Conservation (phyloP, 1,284 basidiomycete genomes). For the Malassezia nana region DNA sequence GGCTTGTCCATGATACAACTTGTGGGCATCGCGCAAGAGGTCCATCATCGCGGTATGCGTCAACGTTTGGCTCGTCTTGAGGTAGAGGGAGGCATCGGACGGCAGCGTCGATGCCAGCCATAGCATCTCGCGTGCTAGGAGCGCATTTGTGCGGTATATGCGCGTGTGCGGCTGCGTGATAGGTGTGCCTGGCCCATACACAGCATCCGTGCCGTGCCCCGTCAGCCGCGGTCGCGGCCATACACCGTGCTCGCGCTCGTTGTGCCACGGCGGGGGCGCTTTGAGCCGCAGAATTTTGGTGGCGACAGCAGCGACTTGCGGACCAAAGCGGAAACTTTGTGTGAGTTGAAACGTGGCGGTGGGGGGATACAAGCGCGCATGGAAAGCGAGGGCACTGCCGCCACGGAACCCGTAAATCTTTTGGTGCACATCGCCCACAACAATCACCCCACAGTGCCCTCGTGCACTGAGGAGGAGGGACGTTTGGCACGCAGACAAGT, state of each 20-base stretch:
- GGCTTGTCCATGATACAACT: conserved; percentile 26
- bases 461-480: conserved; percentile 30
- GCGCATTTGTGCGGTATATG: conserved; percentile 34
- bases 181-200: conserved; percentile 9
- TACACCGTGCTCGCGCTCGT: conserved; percentile 6
- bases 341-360: conserved; percentile 31
- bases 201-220: conserved; percentile 19
- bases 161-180: conserved; percentile 24
- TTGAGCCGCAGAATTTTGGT: conserved; percentile 29
- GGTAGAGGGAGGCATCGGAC: conserved; percentile 23
- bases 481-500: conserved; percentile 37
- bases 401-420: conserved; percentile 45
- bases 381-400: conserved; percentile 34
- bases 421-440: conserved; percentile 40
- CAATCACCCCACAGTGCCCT: conserved; percentile 32
- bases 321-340: conserved; percentile 39
- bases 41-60: conserved; percentile 24
- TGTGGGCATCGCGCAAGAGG: conserved; percentile 34
- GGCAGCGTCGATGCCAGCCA: conserved; percentile 22
- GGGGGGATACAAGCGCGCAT: conserved; percentile 31
- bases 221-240: conserved; percentile 22
- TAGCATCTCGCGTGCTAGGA: conserved; percentile 32
- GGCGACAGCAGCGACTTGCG: conserved; percentile 28
- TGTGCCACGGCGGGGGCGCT: conserved; percentile 27
- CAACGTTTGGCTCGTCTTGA: conserved; percentile 34